These are phyloP conservation scores for Phytophthora chlamydospora DNA, from an alignment of 352 stramenopile genomes.

Conservation along the genomic window DNA sequence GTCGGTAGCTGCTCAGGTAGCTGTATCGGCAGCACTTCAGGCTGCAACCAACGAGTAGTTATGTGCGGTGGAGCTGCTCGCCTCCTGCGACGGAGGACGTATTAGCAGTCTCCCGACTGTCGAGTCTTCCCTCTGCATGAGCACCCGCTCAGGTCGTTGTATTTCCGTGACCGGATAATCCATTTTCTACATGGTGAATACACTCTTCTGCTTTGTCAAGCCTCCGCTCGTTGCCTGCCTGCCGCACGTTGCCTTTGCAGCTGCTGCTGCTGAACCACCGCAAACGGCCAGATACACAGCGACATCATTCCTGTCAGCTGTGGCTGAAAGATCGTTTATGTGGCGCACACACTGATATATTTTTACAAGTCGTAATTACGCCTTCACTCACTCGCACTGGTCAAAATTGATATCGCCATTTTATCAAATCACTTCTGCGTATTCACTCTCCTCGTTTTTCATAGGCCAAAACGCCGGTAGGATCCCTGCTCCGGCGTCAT, in stretches of 20 bases:
- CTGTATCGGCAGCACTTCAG: too few relatives aligned
- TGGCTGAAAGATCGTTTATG: too few relatives aligned
- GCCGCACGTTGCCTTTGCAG: background rate
- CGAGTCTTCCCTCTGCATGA: slow-evolving; percentile 17
- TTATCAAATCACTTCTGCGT: too few relatives aligned
- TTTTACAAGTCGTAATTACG: too few relatives aligned
- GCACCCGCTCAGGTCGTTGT: slow-evolving; percentile 27
- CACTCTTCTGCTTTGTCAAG: slow-evolving; percentile 30
- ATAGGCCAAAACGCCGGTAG: slow-evolving; percentile 5
- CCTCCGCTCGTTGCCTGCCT: too few relatives aligned
- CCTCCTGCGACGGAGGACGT: slow-evolving; percentile 13
- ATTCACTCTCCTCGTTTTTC: background rate
- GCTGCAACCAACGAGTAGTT: slow-evolving; percentile 20
- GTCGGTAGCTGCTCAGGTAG: too few relatives aligned
- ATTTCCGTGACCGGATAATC: slow-evolving; percentile 31
- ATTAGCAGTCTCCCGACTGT: slow-evolving; percentile 17
- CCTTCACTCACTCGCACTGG: too few relatives aligned
- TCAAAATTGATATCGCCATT: too few relatives aligned
- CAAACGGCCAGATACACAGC: background rate
- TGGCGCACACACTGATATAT: too few relatives aligned
- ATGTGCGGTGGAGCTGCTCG: slow-evolving; percentile 24
- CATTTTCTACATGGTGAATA: slow-evolving; percentile 37
- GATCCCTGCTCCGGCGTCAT: slow-evolving; percentile 13
- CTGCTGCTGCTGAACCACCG: slow-evolving; percentile 1
- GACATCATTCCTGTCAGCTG: too few relatives aligned